phyloP scores from a whole-genome alignment of 139 green algal genomes.

The Coccomyxa sp. region DNA sequence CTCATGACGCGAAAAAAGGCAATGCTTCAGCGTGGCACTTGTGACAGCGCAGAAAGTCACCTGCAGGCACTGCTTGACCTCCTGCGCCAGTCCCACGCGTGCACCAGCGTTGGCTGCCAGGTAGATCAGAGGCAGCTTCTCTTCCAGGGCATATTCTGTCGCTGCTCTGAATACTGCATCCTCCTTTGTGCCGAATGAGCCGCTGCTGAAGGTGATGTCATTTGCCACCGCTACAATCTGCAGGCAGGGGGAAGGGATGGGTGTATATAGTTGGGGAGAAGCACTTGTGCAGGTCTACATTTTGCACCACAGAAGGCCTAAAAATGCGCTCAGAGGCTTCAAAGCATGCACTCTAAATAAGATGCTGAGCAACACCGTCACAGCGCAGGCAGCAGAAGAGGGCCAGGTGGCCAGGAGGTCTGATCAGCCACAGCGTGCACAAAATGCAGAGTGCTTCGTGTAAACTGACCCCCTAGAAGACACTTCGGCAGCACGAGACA shows the following conservation, averaged over 20 bases:
- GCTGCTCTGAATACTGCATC: conserved; percentile 88
- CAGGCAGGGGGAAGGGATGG: too few species aligned
- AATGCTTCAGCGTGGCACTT: too few species aligned
- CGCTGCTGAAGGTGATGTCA: conserved; percentile 90
- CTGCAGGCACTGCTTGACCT: conserved; percentile 74
- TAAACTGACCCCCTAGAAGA: neutral
- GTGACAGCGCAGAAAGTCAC: too few species aligned
- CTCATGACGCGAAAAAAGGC: too few species aligned
- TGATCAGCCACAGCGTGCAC: neutral
- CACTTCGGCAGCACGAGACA: neutral
- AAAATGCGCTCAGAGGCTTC: too few species aligned
- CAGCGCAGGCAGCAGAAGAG: too few species aligned
- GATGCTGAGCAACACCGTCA: too few species aligned
- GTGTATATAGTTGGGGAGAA: too few species aligned
- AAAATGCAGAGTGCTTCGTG: too few species aligned
- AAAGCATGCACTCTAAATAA: neutral
- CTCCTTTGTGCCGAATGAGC: conserved; percentile 87
- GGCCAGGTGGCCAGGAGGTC: neutral
- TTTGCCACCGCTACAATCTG: conserved; percentile 91
- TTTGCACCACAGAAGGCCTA: neutral
- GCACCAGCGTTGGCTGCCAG: conserved; percentile 93
- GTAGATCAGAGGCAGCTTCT: conserved; percentile 90
- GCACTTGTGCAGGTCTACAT: neutral
- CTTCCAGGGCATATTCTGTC: conserved; percentile 68
- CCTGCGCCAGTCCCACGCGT: conserved; percentile 85